Evolutionary conservation across 352 stramenopile species (phyloP), one percentile per base, ranked within the genome.

Genomic region (Pythium vanterpoolii): DNA sequence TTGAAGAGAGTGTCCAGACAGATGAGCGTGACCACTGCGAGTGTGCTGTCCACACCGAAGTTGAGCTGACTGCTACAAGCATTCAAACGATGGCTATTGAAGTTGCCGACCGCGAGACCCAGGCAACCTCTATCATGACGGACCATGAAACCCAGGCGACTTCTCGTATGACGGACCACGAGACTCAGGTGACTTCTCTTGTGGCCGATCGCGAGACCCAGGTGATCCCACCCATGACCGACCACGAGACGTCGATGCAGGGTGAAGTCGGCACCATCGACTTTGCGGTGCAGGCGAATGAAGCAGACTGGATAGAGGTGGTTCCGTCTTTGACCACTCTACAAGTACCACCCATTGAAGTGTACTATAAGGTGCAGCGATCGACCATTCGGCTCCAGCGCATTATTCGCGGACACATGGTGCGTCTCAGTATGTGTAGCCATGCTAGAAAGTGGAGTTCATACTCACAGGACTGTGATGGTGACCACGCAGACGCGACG

Each of bases 401-500:
- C 9, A 63, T 57, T 18, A 36, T 61, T 24, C 52, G 54, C 47
- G 59, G 49, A 18, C 38, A 52, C 45, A 43, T 60, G 33, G 60
- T 68, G 54, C 16, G 44, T 53, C 2, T 24, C 19, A n/a, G 34
- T 5, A 16, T n/a, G 6, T 16, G 8, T 18, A n/a, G 34, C 10
- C 5, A 42, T 13, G 14, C 9, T 21, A 21, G 34, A 24, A 27
- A 16, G 7, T 36, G 19, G 11, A 31, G 24, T 8, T 50, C 24
- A 31, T 11, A 5, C 21, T 28, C 9, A 28, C 46, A 36, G 19
- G 1, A 21, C 36, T 38, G n/a, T 52, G 21, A 38, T 59, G 43
- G 60, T 13, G 6, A 54, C 11, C 13, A 28, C 30, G 48, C 54
- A 84, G 75, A 69, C 69, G 1, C 61, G 75, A 34, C 48, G 66